Base-by-base conservation (phyloP, 1,139 yeast genomes). In the Yamadazyma atmosphaerica region DNA sequence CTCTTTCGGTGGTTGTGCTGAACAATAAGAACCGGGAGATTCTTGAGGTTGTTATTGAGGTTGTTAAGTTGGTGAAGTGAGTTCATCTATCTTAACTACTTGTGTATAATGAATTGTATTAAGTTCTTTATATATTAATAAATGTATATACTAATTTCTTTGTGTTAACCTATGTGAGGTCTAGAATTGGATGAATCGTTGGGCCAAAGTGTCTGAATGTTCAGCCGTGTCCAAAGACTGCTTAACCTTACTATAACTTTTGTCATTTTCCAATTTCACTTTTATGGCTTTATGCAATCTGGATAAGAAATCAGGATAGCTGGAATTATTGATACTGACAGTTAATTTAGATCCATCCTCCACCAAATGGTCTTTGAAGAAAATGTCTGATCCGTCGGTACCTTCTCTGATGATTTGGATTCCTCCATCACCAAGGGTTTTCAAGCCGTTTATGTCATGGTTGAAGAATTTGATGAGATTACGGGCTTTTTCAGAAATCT, bases 401-500 rank as follows among this genome's bases (percentile, higher is more conserved):
- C 81, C 79, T 48, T 81, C 83, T 40, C 95, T 69, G 8, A 86
- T 79, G 8, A 88, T 60, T 46, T 79, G 81, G 31, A 87, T 60
- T 0, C 79, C 74, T 29, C 70, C 70, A 14, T 62, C 59, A 2
- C 64, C 64, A 16, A 53, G 43, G 5, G 54, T 34, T 10, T 55
- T 44, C 12, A 59, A 44, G 0, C 78, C 74, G 32, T 58, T 54
- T 21, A 77, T 61, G 10, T 69, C 58, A 23, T 54, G 49, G 34
- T 79, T 77, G 56, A 81, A 73, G 51, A 67, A 74, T 11, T 55
- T 57, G 28, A 89, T 65, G 41, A 90, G 60, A 40, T 78, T 79
- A 15, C 86, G 71, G 1, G 87, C 84, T 55, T 87, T 89, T 35
- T 56, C 54, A 7, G 89, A 86, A 34, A 90, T 78, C 23, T 74